Percentiles rank a stretch among this genome's conserved stretches.
These are phyloP conservation scores for Beta corolliflora DNA, from an alignment of 179 eudicot species.

Conservation along the genomic window DNA sequence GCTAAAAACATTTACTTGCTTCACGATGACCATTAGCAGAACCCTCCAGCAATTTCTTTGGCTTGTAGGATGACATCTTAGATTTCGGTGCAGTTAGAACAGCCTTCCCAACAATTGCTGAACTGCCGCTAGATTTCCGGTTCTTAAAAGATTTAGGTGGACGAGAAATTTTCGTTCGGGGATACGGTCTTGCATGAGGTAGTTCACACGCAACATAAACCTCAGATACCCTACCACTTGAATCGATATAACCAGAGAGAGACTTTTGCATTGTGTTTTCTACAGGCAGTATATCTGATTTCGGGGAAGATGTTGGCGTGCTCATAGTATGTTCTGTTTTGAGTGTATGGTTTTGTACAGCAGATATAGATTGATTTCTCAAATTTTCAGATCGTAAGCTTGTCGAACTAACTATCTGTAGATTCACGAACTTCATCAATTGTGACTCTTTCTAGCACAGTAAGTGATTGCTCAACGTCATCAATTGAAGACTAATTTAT, in stretches of 20 bases:
- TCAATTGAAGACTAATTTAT: conserved; percentile 24
- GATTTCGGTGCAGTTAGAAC: conserved; percentile 37
- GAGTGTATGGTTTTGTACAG: conserved; percentile 28
- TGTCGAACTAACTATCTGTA: conserved; percentile 11
- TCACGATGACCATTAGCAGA: conserved; percentile 61
- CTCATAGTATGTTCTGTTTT: conserved; percentile 20
- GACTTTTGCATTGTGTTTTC: conserved; percentile 28
- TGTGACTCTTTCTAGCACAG: conserved; percentile 18
- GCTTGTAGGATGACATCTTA: conserved; percentile 40
- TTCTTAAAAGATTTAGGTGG: conserved; percentile 55
- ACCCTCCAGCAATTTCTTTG: conserved; percentile 42
- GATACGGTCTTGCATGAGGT: conserved; percentile 33
- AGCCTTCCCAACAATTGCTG: conserved; percentile 37
- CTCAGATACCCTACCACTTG: conserved; percentile 43
- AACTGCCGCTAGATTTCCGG: conserved; percentile 40
- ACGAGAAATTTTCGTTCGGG: conserved; percentile 47
- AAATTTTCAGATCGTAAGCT: conserved; percentile 28
- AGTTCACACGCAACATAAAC: conserved; percentile 31
- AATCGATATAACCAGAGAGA: conserved; percentile 35
- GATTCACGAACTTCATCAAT: conserved; percentile 25
- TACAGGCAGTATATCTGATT: conserved; percentile 32
- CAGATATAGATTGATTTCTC: conserved; percentile 26
- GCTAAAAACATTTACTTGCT: conserved; percentile 49
- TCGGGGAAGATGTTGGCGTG: conserved; percentile 28
- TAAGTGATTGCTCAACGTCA: conserved; percentile 25